phyloP scores from a whole-genome alignment of 306 rosid species.

The Prunus mongolica region DNA sequence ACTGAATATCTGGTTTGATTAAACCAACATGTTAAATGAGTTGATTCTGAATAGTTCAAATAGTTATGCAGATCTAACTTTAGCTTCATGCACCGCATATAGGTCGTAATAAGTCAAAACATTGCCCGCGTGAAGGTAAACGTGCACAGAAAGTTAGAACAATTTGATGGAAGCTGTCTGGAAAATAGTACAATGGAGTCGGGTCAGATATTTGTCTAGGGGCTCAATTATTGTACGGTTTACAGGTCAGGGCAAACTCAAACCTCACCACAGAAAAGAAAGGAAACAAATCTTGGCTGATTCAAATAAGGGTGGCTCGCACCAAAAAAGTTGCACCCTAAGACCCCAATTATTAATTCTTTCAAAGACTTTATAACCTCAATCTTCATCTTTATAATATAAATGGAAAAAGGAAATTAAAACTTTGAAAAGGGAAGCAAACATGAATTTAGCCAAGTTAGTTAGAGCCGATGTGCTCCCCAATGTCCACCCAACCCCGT shows the following conservation, averaged over 20 bases:
- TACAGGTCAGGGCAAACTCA: slow-evolving; percentile 17
- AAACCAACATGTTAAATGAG: slow-evolving; percentile 19
- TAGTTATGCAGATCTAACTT: slow-evolving; percentile 22
- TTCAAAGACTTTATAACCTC: neutral
- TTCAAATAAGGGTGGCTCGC: slow-evolving; percentile 1
- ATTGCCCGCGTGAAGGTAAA: slow-evolving; percentile 38
- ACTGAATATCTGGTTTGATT: slow-evolving; percentile 42
- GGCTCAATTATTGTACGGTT: slow-evolving; percentile 33
- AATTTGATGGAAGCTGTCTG: slow-evolving; percentile 36
- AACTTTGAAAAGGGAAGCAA: neutral
- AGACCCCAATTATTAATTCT: neutral
- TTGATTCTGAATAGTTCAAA: slow-evolving; percentile 21
- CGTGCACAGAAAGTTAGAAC: slow-evolving; percentile 34
- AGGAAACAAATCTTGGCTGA: slow-evolving; percentile 2
- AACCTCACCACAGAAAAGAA: slow-evolving; percentile 12
- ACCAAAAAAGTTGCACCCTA: neutral
- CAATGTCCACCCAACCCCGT: no score
- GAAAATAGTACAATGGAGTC: slow-evolving; percentile 18
- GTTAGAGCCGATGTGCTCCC: no score
- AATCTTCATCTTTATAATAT: neutral
- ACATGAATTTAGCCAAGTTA: no score
- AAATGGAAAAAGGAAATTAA: neutral
- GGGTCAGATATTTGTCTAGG: slow-evolving; percentile 22
- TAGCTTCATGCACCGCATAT: slow-evolving; percentile 29
- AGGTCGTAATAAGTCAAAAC: slow-evolving; percentile 37